phyloP scores from a whole-genome alignment of 306 rosid species.

The Quercus bicolor region DNA sequence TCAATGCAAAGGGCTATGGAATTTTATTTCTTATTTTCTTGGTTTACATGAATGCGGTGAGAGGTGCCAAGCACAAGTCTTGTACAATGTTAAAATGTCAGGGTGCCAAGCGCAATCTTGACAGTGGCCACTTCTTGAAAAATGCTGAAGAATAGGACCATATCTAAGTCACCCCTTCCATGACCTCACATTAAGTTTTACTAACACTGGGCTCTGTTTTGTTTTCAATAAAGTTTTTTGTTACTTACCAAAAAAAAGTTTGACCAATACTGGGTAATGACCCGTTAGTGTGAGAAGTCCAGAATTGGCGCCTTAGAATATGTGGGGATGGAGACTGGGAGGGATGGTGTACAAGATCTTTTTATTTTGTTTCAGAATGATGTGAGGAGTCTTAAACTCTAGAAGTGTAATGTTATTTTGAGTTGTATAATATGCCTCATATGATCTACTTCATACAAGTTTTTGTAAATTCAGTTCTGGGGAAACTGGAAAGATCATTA shows the following conservation, averaged over 20 bases:
- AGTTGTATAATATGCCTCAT: neutral
- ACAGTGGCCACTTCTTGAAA: neutral
- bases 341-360: neutral
- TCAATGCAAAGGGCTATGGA: too few species aligned
- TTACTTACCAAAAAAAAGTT: neutral
- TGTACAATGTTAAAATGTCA: neutral
- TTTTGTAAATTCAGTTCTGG: neutral
- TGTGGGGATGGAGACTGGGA: neutral
- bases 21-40: neutral
- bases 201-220: too few species aligned
- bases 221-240: too few species aligned
- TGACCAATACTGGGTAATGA: neutral
- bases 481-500: neutral
- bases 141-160: neutral
- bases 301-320: neutral
- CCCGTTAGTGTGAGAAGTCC: neutral
- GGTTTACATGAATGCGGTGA: neutral
- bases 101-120: neutral
- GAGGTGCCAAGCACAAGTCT: neutral
- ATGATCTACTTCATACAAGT: neutral
- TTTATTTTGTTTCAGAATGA: neutral
- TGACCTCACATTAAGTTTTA: neutral
- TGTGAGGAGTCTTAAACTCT: neutral
- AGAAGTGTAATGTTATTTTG: neutral
- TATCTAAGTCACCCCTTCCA: neutral